Conservation (phyloP, 345 rosid species). For the Hypericum perforatum region DNA sequence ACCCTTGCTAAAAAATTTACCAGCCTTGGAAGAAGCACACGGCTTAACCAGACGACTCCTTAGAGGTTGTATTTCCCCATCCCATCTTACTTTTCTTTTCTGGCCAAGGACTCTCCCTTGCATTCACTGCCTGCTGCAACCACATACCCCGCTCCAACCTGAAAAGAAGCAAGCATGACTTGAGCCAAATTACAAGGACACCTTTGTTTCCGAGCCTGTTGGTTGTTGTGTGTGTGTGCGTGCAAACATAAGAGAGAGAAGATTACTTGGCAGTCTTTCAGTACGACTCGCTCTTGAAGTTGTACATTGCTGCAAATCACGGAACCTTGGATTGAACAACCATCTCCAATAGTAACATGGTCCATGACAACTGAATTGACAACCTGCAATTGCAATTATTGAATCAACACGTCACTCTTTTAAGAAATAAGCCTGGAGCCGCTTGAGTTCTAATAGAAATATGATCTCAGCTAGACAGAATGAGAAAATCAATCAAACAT, state of each 20-base stretch:
- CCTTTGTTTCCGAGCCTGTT: neutral
- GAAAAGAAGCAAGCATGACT: conserved; percentile 1
- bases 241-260: neutral
- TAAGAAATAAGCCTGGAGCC: neutral
- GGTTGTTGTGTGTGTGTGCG: neutral
- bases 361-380: conserved; percentile 87
- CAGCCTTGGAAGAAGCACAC: too few species aligned
- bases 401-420: neutral
- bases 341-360: conserved; percentile 81
- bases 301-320: conserved; percentile 86
- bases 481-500: neutral
- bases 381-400: conserved; percentile 38
- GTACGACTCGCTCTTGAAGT: conserved; percentile 71
- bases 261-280: conserved; percentile 85
- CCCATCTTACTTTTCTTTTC: conserved; percentile 41
- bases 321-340: conserved; percentile 87
- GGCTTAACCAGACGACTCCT: neutral
- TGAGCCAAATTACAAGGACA: neutral
- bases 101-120: conserved; percentile 77
- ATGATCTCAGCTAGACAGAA: neutral
- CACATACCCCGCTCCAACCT: conserved; percentile 85
- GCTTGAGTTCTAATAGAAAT: neutral
- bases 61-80: neutral
- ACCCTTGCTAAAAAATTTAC: too few species aligned
- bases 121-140: conserved; percentile 59